These are phyloP conservation scores for Sphagnum fallax DNA, from an alignment of 228 moss, liverwort and hornwort species.

Conservation along the genomic window DNA sequence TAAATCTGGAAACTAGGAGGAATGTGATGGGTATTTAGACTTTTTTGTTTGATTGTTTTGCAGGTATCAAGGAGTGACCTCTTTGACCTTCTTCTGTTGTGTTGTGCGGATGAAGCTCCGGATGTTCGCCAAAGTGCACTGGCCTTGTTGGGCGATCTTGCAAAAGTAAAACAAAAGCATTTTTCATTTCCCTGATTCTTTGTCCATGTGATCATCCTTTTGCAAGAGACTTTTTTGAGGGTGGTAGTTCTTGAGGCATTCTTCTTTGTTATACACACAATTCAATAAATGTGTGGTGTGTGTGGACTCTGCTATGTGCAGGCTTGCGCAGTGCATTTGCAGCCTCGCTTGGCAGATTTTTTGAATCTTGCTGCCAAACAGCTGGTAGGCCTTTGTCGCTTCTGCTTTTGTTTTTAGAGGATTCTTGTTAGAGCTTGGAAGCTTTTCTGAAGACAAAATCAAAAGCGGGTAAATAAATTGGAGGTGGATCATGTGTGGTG, in stretches of 20 bases:
- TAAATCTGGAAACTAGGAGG: neutral
- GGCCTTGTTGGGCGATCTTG: constrained; percentile 91
- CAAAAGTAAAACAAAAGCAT: constrained; percentile 22
- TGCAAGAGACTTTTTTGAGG: constrained; percentile 7
- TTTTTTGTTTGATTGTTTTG: neutral
- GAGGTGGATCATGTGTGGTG: constrained; percentile 6
- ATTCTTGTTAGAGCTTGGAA: neutral
- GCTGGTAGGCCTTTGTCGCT: constrained; percentile 38
- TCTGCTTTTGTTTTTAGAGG: neutral
- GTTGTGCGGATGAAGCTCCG: constrained; percentile 94
- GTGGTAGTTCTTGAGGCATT: constrained; percentile 7
- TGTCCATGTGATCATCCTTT: too few species aligned
- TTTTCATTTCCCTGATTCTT: neutral
- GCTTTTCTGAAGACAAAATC: neutral
- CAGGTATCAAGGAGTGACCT: constrained; percentile 96
- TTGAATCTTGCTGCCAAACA: constrained; percentile 93
- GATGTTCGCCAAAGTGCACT: constrained; percentile 99
- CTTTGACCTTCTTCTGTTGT: constrained; percentile 78
- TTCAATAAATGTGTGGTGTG: neutral
- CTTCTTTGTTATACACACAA: neutral
- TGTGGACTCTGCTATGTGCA: constrained; percentile 8
- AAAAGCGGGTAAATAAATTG: neutral
- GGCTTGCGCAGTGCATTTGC: constrained; percentile 94
- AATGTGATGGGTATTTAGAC: neutral
- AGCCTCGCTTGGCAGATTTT: constrained; percentile 87